Conservation (phyloP, 495 filamentous ascomycete genomes). For the Durotheca rogersii region DNA sequence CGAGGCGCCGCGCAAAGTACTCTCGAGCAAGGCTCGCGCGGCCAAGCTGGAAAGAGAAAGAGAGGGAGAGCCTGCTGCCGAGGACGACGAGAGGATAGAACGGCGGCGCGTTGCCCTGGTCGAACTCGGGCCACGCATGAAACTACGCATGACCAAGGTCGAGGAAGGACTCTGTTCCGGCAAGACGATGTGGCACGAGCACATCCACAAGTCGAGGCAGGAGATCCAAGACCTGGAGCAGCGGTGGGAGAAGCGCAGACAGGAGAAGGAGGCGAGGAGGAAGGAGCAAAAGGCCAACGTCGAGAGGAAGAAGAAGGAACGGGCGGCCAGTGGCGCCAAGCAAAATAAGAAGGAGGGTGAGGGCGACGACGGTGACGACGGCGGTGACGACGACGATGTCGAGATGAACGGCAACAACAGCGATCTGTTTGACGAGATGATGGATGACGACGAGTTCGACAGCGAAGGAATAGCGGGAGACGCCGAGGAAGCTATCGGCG, state of each 20-base stretch:
- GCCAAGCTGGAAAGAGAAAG: slow-evolving; percentile 38
- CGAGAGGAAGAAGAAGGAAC: slow-evolving; percentile 70
- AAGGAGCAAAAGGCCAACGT: slow-evolving; percentile 83
- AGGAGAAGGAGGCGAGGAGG: slow-evolving; percentile 79
- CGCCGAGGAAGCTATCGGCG: slow-evolving; percentile 59
- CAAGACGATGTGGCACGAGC: slow-evolving; percentile 97
- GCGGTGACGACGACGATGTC: slow-evolving; percentile 60
- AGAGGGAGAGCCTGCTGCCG: slow-evolving; percentile 31
- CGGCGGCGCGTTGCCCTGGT: slow-evolving; percentile 87
- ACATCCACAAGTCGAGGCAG: slow-evolving; percentile 73
- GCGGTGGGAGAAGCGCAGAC: slow-evolving; percentile 73
- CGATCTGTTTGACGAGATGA: slow-evolving; percentile 54
- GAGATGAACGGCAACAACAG: slow-evolving; percentile 55
- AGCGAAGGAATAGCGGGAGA: slow-evolving; percentile 57
- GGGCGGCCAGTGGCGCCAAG: slow-evolving; percentile 44
- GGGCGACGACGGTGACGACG: slow-evolving; percentile 59
- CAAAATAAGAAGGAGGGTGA: slow-evolving; percentile 48
- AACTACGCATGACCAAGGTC: slow-evolving; percentile 87
- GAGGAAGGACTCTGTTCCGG: slow-evolving; percentile 91
- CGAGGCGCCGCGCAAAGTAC: slow-evolving; percentile 67
- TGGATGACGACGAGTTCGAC: slow-evolving; percentile 56
- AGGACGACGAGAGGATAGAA: slow-evolving; percentile 53
- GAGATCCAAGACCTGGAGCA: slow-evolving; percentile 76
- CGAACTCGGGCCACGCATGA: slow-evolving; percentile 89
- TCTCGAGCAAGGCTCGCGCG: slow-evolving; percentile 58